phyloP scores from a whole-genome alignment of 2,329 filamentous ascomycete species.

The Fusarium nygamai region DNA sequence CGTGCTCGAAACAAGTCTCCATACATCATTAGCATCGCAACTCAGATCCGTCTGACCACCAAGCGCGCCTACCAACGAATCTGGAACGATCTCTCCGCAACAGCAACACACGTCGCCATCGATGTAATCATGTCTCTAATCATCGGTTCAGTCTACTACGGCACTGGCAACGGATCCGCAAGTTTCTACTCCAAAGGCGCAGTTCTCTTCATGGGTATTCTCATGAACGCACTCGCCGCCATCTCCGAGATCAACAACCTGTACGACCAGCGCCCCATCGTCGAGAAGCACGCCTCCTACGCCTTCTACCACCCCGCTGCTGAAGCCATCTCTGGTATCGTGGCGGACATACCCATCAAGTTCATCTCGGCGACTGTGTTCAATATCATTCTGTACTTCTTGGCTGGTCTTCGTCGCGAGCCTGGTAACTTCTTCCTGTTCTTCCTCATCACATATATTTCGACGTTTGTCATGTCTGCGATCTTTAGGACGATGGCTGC shows the following conservation, averaged over 20 bases:
- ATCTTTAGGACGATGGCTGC: conserved; percentile 80
- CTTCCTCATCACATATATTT: conserved; percentile 73
- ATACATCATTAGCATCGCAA: conserved; percentile 65
- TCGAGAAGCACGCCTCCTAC: conserved; percentile 60
- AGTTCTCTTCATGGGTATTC: conserved; percentile 67
- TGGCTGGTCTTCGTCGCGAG: conserved; percentile 63
- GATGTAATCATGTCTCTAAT: conserved; percentile 68
- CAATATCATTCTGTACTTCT: conserved; percentile 68
- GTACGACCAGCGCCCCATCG: conserved; percentile 58
- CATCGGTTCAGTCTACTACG: conserved; percentile 69
- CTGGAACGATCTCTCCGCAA: conserved; percentile 61
- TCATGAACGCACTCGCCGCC: conserved; percentile 67
- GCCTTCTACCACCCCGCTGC: conserved; percentile 62
- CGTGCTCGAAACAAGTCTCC: conserved; percentile 64
- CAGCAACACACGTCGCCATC: conserved; percentile 55
- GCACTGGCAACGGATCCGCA: conserved; percentile 58
- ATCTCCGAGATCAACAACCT: conserved; percentile 63
- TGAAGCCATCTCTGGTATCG: conserved; percentile 64
- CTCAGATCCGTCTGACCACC: conserved; percentile 63
- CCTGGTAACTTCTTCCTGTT: conserved; percentile 80
- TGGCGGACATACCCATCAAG: conserved; percentile 67
- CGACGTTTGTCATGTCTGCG: conserved; percentile 78
- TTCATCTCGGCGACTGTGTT: conserved; percentile 60
- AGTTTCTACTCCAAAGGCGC: conserved; percentile 66
- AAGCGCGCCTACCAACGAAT: conserved; percentile 62